Percentiles rank a stretch among this genome's conserved stretches.
phyloP scores from a whole-genome alignment of 169 alveolate species.

The Eimeria praecox region DNA sequence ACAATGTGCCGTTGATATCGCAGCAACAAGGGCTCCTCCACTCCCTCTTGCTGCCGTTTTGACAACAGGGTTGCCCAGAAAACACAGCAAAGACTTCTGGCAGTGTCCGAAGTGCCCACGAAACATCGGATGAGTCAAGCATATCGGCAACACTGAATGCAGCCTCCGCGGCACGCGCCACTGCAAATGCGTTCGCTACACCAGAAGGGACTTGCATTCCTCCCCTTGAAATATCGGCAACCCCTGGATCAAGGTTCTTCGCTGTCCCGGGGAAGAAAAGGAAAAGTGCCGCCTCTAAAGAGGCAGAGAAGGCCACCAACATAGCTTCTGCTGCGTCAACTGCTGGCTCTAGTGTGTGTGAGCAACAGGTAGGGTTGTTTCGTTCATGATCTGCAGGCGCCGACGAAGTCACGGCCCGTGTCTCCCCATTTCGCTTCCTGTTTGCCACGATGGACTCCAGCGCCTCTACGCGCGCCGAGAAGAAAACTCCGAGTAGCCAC shows the following conservation, averaged over 20 bases:
- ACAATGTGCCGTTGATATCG: not conserved
- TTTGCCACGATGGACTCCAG: slow-evolving; percentile 18
- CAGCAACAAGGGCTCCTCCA: slow-evolving; percentile 51
- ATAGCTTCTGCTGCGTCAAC: slow-evolving; percentile 52
- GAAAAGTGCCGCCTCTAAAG: slow-evolving; percentile 40
- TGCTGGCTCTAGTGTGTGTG: not conserved
- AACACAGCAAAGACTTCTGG: slow-evolving; percentile 17
- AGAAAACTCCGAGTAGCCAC: slow-evolving; percentile 56
- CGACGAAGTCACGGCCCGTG: not conserved
- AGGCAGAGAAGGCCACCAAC: slow-evolving; percentile 46
- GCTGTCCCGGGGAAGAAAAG: slow-evolving; percentile 35
- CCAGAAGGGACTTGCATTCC: not conserved
- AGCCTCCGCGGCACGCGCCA: slow-evolving; percentile 50
- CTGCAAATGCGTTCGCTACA: slow-evolving; percentile 11
- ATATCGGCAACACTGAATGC: not conserved
- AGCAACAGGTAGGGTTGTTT: not conserved
- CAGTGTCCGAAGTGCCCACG: slow-evolving; percentile 49
- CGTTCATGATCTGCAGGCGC: not conserved
- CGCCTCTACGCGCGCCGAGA: slow-evolving; percentile 52
- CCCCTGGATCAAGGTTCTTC: not conserved
- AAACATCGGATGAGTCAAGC: not conserved
- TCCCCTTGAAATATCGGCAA: not conserved
- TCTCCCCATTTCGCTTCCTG: not conserved
- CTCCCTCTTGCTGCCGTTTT: slow-evolving; percentile 34
- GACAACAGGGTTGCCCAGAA: slow-evolving; percentile 37